Percentiles rank a stretch among this genome's conserved stretches.
phyloP scores from a whole-genome alignment of 768 basidiomycete species.

The Termitomyces sp. region DNA sequence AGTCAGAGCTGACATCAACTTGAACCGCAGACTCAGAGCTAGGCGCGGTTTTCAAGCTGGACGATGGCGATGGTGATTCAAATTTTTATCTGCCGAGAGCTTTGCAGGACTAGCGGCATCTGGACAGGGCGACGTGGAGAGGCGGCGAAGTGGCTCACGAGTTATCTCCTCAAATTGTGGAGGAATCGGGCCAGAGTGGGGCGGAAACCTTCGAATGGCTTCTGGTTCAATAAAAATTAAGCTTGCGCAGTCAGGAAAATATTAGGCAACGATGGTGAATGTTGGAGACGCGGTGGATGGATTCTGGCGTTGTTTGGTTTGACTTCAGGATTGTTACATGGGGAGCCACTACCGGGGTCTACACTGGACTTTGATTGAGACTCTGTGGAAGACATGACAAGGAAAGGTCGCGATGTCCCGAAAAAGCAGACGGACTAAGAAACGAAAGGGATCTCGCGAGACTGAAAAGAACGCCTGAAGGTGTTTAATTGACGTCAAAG shows the following conservation, averaged over 20 bases:
- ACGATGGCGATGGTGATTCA: conserved; percentile 39
- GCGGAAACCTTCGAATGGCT: conserved; percentile 34
- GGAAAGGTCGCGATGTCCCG: conserved; percentile 23
- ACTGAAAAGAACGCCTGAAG: conserved; percentile 26
- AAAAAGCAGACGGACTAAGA: neutral
- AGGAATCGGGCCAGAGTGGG: conserved; percentile 38
- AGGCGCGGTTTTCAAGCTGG: conserved; percentile 35
- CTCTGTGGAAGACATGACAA: conserved; percentile 21
- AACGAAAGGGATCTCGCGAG: conserved; percentile 28
- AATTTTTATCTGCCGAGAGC: neutral
- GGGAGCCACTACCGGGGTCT: conserved; percentile 19
- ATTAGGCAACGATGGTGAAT: conserved; percentile 68
- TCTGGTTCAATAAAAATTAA: neutral
- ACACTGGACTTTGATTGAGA: conserved; percentile 19
- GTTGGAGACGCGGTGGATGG: conserved; percentile 48
- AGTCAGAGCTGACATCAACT: conserved; percentile 14
- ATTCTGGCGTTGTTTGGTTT: conserved; percentile 11
- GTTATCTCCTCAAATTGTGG: conserved; percentile 23
- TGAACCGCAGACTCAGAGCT: conserved; percentile 26
- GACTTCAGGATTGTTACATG: conserved; percentile 15
- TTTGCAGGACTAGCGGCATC: neutral
- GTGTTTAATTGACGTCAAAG: conserved; percentile 42
- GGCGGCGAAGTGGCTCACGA: conserved; percentile 22
- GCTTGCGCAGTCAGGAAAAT: conserved; percentile 22
- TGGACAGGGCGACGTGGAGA: conserved; percentile 27